phyloP scores from a whole-genome alignment of 805 yeast species.

The Wickerhamiella vanderwaltii region DNA sequence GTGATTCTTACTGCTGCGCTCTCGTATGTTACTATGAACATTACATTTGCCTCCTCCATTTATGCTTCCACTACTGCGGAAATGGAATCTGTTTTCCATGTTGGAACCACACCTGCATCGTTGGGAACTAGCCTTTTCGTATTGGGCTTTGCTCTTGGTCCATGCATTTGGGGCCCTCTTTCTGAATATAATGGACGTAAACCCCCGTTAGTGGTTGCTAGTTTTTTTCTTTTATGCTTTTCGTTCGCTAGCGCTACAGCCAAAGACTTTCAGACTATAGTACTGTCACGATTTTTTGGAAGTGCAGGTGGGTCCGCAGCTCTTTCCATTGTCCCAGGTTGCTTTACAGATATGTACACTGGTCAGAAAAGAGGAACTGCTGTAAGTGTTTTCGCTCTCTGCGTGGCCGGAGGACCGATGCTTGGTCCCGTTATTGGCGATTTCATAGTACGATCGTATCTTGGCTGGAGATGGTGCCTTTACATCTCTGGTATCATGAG shows the following conservation, averaged over 20 bases:
- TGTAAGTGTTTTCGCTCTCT: slow-evolving; percentile 53
- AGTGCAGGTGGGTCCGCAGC: slow-evolving; percentile 77
- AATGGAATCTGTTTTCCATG: slow-evolving; percentile 34
- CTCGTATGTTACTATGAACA: slow-evolving; percentile 39
- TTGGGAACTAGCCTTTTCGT: slow-evolving; percentile 72
- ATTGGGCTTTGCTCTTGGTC: slow-evolving; percentile 90
- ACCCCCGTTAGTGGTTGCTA: slow-evolving; percentile 43
- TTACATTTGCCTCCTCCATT: slow-evolving; percentile 75
- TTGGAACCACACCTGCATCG: slow-evolving; percentile 57
- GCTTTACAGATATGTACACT: slow-evolving; percentile 70
- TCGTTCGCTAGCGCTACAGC: slow-evolving; percentile 69
- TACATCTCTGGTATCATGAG: slow-evolving; percentile 58
- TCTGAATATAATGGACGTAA: slow-evolving; percentile 71
- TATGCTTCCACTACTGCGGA: slow-evolving; percentile 38
- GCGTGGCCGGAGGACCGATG: slow-evolving; percentile 71
- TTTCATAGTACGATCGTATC: slow-evolving; percentile 43
- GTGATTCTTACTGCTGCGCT: slow-evolving; percentile 33
- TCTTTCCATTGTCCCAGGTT: slow-evolving; percentile 74
- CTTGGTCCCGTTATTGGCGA: slow-evolving; percentile 71
- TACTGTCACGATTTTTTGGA: slow-evolving; percentile 62
- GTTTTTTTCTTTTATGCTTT: slow-evolving; percentile 46
- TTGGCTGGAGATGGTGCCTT: slow-evolving; percentile 79
- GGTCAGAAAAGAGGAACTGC: slow-evolving; percentile 63
- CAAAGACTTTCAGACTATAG: slow-evolving; percentile 59
- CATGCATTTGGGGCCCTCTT: slow-evolving; percentile 79